Evolutionary conservation across 345 rosid species (phyloP).

Genomic region (Odontarrhena argentea): DNA sequence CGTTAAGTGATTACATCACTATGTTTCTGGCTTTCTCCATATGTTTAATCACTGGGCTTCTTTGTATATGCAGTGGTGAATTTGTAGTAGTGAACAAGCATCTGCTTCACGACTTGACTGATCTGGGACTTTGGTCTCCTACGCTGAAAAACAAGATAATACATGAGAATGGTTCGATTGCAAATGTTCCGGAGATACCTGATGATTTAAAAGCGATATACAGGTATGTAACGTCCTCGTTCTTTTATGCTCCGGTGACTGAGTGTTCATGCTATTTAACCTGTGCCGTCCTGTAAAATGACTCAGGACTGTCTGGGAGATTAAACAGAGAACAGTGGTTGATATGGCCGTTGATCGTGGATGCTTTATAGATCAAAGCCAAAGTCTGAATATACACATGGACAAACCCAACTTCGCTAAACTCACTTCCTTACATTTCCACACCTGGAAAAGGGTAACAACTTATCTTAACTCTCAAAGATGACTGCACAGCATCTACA

Average conservation of each 20-base stretch:
- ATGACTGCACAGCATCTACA: neutral
- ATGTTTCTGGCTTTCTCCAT: neutral
- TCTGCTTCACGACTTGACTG: slow-evolving; percentile 90
- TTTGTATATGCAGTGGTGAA: slow-evolving; percentile 64
- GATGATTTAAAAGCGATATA: slow-evolving; percentile 70
- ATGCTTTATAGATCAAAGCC: slow-evolving; percentile 91
- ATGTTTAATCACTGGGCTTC: slow-evolving; percentile 3
- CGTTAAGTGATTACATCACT: neutral
- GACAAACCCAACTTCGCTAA: slow-evolving; percentile 82
- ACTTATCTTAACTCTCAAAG: neutral
- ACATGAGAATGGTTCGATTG: slow-evolving; percentile 74
- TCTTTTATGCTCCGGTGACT: neutral
- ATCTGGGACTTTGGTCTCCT: slow-evolving; percentile 90
- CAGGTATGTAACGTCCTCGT: slow-evolving; percentile 49
- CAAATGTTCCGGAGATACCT: slow-evolving; percentile 69
- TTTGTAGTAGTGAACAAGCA: slow-evolving; percentile 96
- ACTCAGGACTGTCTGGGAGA: slow-evolving; percentile 94
- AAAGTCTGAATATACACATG: slow-evolving; percentile 93
- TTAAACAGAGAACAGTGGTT: slow-evolving; percentile 83
- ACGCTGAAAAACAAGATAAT: slow-evolving; percentile 77
- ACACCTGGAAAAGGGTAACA: slow-evolving; percentile 82
- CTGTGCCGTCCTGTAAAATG: neutral
- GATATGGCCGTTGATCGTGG: slow-evolving; percentile 97
- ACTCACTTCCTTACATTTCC: slow-evolving; percentile 78
- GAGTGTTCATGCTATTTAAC: neutral